Percentiles rank a stretch among this genome's conserved stretches.
These are phyloP conservation scores for Phytophthora citrophthora DNA, from an alignment of 352 stramenopile species.

Conservation along the genomic window DNA sequence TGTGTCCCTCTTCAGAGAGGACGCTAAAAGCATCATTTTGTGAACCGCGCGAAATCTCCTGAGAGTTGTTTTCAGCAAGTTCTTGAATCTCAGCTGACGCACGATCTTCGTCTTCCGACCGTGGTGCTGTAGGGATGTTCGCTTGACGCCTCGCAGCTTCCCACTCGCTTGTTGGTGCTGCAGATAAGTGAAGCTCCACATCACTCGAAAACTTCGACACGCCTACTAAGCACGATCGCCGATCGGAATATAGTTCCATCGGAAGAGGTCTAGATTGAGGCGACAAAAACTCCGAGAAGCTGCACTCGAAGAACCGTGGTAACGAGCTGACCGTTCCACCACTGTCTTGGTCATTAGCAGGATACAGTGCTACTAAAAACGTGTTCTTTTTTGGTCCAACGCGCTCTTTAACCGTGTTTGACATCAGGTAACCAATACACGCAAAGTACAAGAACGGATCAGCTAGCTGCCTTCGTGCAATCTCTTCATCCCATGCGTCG, in stretches of 20 bases:
- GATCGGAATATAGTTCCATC: slow-evolving; percentile 49
- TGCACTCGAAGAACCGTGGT: slow-evolving; percentile 80
- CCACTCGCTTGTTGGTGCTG: slow-evolving; percentile 45
- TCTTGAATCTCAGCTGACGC: slow-evolving; percentile 1
- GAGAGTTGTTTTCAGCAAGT: slow-evolving; percentile 5
- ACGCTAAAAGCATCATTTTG: neutral
- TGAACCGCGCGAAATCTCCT: neutral
- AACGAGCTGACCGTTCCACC: slow-evolving; percentile 38
- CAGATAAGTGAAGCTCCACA: slow-evolving; percentile 51
- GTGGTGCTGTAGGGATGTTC: slow-evolving; percentile 35
- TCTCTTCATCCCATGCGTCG: slow-evolving; percentile 53
- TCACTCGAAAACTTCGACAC: slow-evolving; percentile 59
- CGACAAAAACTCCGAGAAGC: slow-evolving; percentile 37
- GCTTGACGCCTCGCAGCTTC: slow-evolving; percentile 41
- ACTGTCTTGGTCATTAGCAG: slow-evolving; percentile 18
- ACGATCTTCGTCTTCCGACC: slow-evolving; percentile 1
- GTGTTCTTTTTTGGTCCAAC: slow-evolving; percentile 57
- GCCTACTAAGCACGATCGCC: slow-evolving; percentile 58
- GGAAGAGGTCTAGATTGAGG: slow-evolving; percentile 21
- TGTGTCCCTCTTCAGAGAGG: slow-evolving; percentile 19
- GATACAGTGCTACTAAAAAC: slow-evolving; percentile 76
- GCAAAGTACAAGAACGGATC: slow-evolving; percentile 68
- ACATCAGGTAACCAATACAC: slow-evolving; percentile 62
- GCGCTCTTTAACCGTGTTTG: slow-evolving; percentile 63
- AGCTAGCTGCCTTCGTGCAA: slow-evolving; percentile 37